Base-by-base conservation (phyloP, 2,329 filamentous ascomycete species). In the Diaporthe longicolla region DNA sequence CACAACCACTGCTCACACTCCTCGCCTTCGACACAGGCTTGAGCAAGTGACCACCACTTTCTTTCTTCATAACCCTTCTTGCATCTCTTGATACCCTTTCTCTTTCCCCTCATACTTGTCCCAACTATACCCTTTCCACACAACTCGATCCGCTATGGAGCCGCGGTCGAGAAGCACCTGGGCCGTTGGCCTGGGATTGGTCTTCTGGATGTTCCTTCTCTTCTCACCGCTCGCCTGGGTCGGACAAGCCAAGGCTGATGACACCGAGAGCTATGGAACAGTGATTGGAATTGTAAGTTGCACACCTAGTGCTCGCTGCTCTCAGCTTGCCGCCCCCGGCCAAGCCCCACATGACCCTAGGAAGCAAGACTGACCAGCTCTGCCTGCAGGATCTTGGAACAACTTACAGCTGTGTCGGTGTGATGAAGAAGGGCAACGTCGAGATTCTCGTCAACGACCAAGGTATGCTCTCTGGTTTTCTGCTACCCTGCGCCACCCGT, bases 391-490 rank as follows among this genome's bases (percentile, higher is more conserved):
- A 97, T 92, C 86, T 98, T 83, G 95, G 95, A 87, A 98, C 95
- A 70, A 98, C 95, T 78, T 92, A 92, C 87, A 93, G 91, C 81
- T 97, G 95, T 86, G 95, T 97, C 81, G 95, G 94, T 93, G 94
- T 97, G 84, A 97, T 97, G 95, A 93, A 95, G 84, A 94, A 95
- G 84, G 95, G 95, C 84, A 97, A 96, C 87, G 95, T 98, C 79
- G 95, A 98, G 83, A 98, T 98, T 87, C 90, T 98, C 80, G 94
- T 94, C 86, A 98, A 98, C 89, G 95, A 98, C 86, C 95, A 97
- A 89, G 82, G 82, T 83, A 72, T 58, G 80, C 66, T 5, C 66
- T 10, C 17, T 32, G 4, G 24, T 15, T 17, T 32, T 15, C 17
- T 29, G 13, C 37, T 57, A 17, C 40, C 43, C 35, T 37, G 45